Base-by-base conservation (phyloP, 768 basidiomycete genomes). In the Podaxis sp. region DNA sequence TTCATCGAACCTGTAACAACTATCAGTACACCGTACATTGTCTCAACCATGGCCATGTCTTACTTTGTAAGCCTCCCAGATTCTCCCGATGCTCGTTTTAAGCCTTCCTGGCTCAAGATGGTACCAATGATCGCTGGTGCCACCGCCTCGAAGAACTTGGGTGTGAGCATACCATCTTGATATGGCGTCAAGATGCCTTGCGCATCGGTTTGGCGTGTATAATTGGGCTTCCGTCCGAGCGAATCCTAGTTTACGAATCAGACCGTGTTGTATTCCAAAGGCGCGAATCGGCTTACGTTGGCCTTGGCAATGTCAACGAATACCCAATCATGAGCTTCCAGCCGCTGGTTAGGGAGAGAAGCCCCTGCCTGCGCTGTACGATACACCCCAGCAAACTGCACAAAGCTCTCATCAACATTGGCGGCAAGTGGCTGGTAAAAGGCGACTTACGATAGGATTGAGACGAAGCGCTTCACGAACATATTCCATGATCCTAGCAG, bases 381-480 rank as follows among this genome's bases (percentile, higher is more conserved):
- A 59, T 79, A 80, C 2, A 82, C 74, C 11, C 76, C 77, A n/a
- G 76, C 73, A 19, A 80, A 75, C 79, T 78, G 49, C 1, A 30
- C 17, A 59, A 7, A n/a, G 19, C 11, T 68, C 24, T 5, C 22
- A 53, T 48, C 52, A 46, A 1, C 4, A 62, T 55, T 33, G 39
- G 28, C 19, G 33, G 19, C 40, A n/a, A 3, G 15, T 65, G 11
- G 52, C 9, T 19, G 6, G 6, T 17, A 56, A 52, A 42, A 2
- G 38, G 26, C 60, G 67, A 59, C 54, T 78, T 77, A 67, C 75
- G 69, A 59, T 49, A 7, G 61, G 79, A 75, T 26, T 77, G 78
- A 67, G 64, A 80, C 80, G 69, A 53, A 87, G 72, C 13, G 84
- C 85, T 63, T 80, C 79, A 61, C 76, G 73, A 19, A 84, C 74